Conservation (phyloP, 2,329 filamentous ascomycete species). For the Ophiostoma sp. region DNA sequence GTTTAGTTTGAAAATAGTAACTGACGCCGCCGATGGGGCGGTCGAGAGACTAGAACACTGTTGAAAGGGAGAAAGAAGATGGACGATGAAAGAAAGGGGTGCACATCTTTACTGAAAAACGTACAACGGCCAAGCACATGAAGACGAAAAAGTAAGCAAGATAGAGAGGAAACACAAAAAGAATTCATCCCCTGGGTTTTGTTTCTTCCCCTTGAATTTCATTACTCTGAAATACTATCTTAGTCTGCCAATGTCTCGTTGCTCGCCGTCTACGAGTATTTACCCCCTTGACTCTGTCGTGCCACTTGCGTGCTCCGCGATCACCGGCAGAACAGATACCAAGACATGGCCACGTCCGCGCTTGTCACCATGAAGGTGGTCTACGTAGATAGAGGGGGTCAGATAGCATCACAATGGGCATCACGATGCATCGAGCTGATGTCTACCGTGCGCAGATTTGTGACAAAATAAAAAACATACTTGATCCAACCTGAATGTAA, state of each 20-base stretch:
- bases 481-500: too few species aligned
- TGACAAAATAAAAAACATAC: too few species aligned
- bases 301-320: background rate
- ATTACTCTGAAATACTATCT: background rate
- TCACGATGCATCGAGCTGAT: too few species aligned
- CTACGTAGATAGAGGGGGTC: background rate
- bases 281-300: too few species aligned
- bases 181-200: conserved; percentile 3
- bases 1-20: conserved; percentile 9
- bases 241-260: background rate
- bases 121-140: background rate
- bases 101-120: conserved; percentile 11
- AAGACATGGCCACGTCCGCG: background rate
- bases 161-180: background rate
- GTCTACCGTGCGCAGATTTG: too few species aligned
- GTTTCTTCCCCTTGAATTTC: conserved; percentile 9
- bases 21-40: background rate
- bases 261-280: too few species aligned
- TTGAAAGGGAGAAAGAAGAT: background rate
- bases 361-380: background rate
- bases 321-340: background rate
- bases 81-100: conserved; percentile 9
- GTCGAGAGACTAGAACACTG: background rate
- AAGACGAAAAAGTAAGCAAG: background rate
- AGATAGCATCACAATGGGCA: too few species aligned